Conservation (phyloP, 108 stramenopile species). For the Cyclotella sp. region DNA sequence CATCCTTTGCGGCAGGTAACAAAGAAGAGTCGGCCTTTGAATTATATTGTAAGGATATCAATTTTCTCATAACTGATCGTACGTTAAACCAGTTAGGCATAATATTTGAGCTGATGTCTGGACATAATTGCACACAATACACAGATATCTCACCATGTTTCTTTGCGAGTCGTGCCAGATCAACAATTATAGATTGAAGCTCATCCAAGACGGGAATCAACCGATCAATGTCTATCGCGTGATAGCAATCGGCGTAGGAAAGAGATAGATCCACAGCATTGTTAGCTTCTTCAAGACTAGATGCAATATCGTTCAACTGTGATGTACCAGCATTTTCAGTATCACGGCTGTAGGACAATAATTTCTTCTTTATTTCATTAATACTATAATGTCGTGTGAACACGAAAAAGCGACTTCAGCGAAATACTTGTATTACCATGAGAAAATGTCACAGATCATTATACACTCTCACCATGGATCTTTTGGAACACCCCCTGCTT, state of each 20-base stretch:
- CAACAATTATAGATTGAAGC: conserved; percentile 21
- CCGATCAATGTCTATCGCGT: conserved; percentile 18
- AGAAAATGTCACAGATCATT: background rate
- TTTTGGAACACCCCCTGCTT: conserved; percentile 31
- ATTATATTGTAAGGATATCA: conserved; percentile 24
- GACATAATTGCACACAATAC: background rate
- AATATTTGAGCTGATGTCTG: background rate
- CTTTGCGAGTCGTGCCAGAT: conserved; percentile 17
- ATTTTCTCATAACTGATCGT: conserved; percentile 28
- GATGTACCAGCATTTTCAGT: background rate
- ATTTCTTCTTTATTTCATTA: conserved; percentile 5
- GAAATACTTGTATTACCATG: background rate
- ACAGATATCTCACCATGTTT: conserved; percentile 16
- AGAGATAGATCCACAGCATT: conserved; percentile 17
- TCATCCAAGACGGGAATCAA: conserved; percentile 28
- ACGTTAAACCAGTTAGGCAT: background rate
- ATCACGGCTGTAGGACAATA: background rate
- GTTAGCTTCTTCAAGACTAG: conserved; percentile 8
- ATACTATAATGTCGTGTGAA: background rate
- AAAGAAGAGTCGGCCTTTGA: conserved; percentile 31
- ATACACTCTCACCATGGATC: conserved; percentile 4
- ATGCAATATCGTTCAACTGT: background rate
- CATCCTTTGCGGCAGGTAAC: conserved; percentile 4
- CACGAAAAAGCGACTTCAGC: background rate
- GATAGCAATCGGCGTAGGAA: conserved; percentile 32